phyloP scores from a whole-genome alignment of 352 stramenopile genomes.

The Phytophthora foliorum region DNA sequence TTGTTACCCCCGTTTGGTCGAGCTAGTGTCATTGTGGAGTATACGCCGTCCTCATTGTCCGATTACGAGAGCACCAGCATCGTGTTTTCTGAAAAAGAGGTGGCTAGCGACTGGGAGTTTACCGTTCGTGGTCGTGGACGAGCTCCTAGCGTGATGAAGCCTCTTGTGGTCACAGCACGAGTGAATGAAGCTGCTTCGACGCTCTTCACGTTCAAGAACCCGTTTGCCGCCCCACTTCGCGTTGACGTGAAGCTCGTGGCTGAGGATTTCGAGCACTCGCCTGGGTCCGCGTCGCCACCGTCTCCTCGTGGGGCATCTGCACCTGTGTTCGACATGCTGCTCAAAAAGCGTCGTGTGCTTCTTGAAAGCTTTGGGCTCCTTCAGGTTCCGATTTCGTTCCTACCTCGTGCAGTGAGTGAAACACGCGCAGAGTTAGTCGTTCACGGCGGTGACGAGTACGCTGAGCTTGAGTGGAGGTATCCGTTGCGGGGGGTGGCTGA shows the following conservation, averaged over 20 bases:
- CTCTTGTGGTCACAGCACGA: conserved; percentile 67
- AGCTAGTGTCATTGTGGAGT: conserved; percentile 80
- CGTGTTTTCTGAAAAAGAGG: conserved; percentile 73
- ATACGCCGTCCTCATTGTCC: conserved; percentile 91
- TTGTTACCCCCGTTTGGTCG: conserved; percentile 77
- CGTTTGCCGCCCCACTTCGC: conserved; percentile 84
- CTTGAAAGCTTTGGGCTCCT: conserved; percentile 86
- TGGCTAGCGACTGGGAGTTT: conserved; percentile 93
- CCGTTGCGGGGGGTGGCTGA: conserved; percentile 78
- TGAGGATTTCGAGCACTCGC: conserved; percentile 25
- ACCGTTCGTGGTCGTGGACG: conserved; percentile 77
- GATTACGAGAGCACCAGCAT: conserved; percentile 80
- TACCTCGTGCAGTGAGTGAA: conserved; percentile 78
- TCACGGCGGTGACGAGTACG: conserved; percentile 67
- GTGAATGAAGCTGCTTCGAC: conserved; percentile 87
- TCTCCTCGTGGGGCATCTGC: conserved; percentile 1
- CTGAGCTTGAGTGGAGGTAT: conserved; percentile 83
- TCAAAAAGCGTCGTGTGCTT: conserved; percentile 79
- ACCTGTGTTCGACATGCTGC: conserved; percentile 76
- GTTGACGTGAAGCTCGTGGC: conserved; percentile 84
- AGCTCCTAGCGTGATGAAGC: conserved; percentile 92
- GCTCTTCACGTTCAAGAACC: conserved; percentile 94
- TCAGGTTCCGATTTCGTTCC: conserved; percentile 94
- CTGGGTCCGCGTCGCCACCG: background rate
- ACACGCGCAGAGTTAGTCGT: conserved; percentile 77